phyloP scores from a whole-genome alignment of 495 filamentous ascomycete genomes.

The Peziza echinospora region DNA sequence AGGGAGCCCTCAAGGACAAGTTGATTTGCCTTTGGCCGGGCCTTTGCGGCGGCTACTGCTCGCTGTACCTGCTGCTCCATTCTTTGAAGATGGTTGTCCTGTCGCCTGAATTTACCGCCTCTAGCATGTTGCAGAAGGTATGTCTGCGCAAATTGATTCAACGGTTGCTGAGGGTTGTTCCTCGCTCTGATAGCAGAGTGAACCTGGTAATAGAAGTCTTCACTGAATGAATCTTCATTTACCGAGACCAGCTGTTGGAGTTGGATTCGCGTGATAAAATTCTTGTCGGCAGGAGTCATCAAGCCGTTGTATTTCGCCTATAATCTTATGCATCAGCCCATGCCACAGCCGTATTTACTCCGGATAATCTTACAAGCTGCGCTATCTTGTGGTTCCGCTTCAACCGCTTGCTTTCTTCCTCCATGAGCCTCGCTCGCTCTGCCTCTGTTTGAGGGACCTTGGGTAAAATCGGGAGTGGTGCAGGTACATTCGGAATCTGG shows the following conservation, averaged over 20 bases:
- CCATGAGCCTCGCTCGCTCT: slow-evolving; percentile 51
- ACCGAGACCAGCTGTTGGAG: slow-evolving; percentile 67
- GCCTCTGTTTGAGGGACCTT: slow-evolving; percentile 4
- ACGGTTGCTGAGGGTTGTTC: slow-evolving; percentile 70
- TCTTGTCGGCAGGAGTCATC: slow-evolving; percentile 99
- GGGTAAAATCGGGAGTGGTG: slow-evolving; percentile 25
- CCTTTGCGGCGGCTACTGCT: slow-evolving; percentile 89
- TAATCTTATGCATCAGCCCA: neutral
- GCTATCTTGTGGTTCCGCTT: slow-evolving; percentile 98
- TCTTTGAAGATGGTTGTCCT: slow-evolving; percentile 87
- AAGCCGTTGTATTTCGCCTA: slow-evolving; percentile 76
- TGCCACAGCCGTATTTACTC: neutral
- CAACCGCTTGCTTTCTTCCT: slow-evolving; percentile 81
- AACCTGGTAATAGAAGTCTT: slow-evolving; percentile 98
- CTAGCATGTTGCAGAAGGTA: slow-evolving; percentile 71
- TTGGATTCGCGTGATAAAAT: slow-evolving; percentile 95
- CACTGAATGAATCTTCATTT: slow-evolving; percentile 43
- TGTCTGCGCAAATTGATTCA: slow-evolving; percentile 91
- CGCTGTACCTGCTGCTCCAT: slow-evolving; percentile 99
- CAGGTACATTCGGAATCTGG: slow-evolving; percentile 78
- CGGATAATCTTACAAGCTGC: slow-evolving; percentile 28
- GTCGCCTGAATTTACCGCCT: slow-evolving; percentile 29
- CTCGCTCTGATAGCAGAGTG: slow-evolving; percentile 79
- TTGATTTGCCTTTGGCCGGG: slow-evolving; percentile 91
- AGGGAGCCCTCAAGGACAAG: slow-evolving; percentile 96